Percentiles rank a stretch among this genome's conserved stretches.
Conservation (phyloP, 148 eudicot species). For the Silene uniflora region DNA sequence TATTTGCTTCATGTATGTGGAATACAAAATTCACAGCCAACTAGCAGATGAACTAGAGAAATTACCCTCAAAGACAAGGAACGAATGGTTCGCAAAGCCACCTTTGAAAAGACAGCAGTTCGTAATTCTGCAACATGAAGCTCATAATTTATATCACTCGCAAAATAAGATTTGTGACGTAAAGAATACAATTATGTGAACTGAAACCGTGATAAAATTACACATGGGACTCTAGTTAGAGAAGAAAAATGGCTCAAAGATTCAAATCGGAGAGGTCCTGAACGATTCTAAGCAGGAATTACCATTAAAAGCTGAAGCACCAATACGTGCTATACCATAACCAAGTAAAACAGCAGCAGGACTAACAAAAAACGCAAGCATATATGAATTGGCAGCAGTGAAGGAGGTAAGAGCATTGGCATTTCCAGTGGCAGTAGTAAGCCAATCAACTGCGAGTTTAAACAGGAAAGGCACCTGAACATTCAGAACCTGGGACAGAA, state of each 20-base stretch:
- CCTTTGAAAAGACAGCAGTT: slow-evolving; percentile 96
- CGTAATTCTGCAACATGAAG: slow-evolving; percentile 60
- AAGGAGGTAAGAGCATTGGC: slow-evolving; percentile 72
- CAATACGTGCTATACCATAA: slow-evolving; percentile 83
- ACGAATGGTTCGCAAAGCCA: slow-evolving; percentile 84
- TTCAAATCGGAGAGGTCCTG: not conserved
- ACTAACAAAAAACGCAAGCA: slow-evolving; percentile 72
- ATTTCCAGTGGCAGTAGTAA: slow-evolving; percentile 78
- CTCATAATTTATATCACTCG: slow-evolving; percentile 6
- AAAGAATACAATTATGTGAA: not conserved
- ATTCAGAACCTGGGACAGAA: slow-evolving; percentile 67
- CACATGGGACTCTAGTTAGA: not conserved
- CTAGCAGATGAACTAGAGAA: slow-evolving; percentile 1
- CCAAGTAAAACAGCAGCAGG: slow-evolving; percentile 91
- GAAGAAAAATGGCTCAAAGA: not conserved
- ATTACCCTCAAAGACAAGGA: slow-evolving; percentile 80
- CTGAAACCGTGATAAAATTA: not conserved
- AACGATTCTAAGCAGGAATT: slow-evolving; percentile 23
- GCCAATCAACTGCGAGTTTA: slow-evolving; percentile 93
- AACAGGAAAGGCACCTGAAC: slow-evolving; percentile 95
- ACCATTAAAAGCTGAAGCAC: slow-evolving; percentile 95
- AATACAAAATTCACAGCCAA: not conserved
- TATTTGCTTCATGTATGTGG: not conserved
- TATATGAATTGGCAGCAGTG: slow-evolving; percentile 64
- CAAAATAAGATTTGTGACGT: not conserved